Conservation (phyloP, 495 filamentous ascomycete species). For the Bathelium albidoporum region DNA sequence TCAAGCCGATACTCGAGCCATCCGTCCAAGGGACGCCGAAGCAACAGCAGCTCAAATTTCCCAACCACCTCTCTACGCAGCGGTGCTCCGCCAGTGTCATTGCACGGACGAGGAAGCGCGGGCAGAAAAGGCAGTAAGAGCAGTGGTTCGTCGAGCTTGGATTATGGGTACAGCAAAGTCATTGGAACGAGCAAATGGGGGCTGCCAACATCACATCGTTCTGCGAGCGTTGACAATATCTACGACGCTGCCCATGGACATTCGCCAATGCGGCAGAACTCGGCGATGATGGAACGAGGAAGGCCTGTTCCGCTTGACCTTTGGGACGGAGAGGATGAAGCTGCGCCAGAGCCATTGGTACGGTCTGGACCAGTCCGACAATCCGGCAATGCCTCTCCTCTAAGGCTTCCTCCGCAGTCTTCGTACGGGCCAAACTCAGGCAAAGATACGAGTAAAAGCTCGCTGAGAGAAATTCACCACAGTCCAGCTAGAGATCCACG, state of each 20-base stretch:
- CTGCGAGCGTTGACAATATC: constrained; percentile 69
- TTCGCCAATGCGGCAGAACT: background rate
- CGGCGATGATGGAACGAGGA: constrained; percentile 25
- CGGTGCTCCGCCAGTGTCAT: background rate
- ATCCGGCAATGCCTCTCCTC: background rate
- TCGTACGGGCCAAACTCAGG: constrained; percentile 25
- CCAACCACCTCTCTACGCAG: constrained; percentile 30
- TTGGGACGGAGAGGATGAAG: constrained; percentile 54
- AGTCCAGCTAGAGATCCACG: constrained; percentile 37
- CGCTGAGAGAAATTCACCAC: constrained; percentile 23
- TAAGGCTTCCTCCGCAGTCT: background rate
- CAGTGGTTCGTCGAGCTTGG: constrained; percentile 59
- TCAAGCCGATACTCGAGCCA: constrained; percentile 49
- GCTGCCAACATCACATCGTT: constrained; percentile 47
- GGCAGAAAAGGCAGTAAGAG: constrained; percentile 60
- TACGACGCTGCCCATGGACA: constrained; percentile 18
- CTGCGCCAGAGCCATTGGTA: constrained; percentile 80
- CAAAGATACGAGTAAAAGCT: constrained; percentile 22
- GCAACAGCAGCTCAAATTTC: constrained; percentile 73
- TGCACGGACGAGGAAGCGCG: background rate
- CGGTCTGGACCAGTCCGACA: constrained; percentile 55
- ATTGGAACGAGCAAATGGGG: constrained; percentile 44
- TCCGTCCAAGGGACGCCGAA: constrained; percentile 52
- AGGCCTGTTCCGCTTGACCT: constrained; percentile 18
- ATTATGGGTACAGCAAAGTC: constrained; percentile 50